phyloP scores from a whole-genome alignment of 2,329 filamentous ascomycete species.

The Aquanectria penicillioides region DNA sequence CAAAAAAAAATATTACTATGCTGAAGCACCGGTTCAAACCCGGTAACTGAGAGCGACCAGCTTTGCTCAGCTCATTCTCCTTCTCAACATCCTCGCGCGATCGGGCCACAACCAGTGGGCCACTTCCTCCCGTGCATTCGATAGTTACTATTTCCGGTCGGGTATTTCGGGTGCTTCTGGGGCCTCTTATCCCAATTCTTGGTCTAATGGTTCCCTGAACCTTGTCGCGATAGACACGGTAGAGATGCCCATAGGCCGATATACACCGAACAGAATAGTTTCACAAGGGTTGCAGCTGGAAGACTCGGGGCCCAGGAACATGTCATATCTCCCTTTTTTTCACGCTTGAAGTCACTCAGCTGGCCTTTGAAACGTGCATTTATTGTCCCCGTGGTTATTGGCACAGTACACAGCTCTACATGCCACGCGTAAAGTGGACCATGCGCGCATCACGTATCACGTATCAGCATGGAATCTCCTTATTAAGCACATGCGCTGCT shows the following conservation, averaged over 20 bases:
- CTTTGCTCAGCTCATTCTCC: slow-evolving; percentile 4
- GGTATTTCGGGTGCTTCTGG: neutral
- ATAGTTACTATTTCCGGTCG: neutral
- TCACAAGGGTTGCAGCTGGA: too few species aligned
- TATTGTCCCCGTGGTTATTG: slow-evolving; percentile 3
- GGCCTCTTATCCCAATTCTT: neutral
- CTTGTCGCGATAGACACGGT: neutral
- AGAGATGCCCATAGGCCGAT: neutral
- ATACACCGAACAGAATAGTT: too few species aligned
- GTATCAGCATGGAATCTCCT: too few species aligned
- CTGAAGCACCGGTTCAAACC: neutral
- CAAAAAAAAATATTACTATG: neutral
- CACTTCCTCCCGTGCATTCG: neutral
- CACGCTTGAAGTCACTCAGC: slow-evolving; percentile 2
- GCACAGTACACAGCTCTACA: slow-evolving; percentile 13
- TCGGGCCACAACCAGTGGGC: neutral
- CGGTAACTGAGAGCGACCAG: neutral
- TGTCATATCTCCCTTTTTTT: neutral
- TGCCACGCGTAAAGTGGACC: slow-evolving; percentile 36
- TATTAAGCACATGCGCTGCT: too few species aligned
- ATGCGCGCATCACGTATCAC: slow-evolving; percentile 5
- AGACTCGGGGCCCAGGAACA: slow-evolving; percentile 12
- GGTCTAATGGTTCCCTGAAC: neutral
- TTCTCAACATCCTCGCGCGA: neutral
- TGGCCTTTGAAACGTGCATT: neutral